Evolutionary conservation across 768 basidiomycete genomes (phyloP).

Genomic region (Pulveroboletus sp.): DNA sequence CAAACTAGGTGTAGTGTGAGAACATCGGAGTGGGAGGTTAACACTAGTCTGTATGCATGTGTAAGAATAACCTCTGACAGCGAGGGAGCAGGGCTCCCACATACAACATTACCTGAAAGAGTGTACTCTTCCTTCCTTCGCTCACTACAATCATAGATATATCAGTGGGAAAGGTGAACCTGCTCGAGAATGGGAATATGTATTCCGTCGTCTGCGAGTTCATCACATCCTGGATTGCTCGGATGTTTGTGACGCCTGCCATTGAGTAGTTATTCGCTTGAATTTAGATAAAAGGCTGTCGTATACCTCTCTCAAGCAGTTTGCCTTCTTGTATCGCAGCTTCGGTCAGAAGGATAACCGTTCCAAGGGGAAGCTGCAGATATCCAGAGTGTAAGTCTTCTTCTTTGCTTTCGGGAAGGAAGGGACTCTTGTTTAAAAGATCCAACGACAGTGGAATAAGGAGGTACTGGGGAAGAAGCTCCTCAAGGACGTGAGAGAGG

Average conservation of each 20-base stretch:
- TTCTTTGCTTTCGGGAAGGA: slow-evolving; percentile 62
- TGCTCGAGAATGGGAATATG: slow-evolving; percentile 65
- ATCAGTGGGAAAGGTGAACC: slow-evolving; percentile 69
- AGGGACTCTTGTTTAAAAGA: slow-evolving; percentile 51
- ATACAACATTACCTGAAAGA: slow-evolving; percentile 53
- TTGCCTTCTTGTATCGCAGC: slow-evolving; percentile 63
- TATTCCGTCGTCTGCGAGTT: slow-evolving; percentile 64
- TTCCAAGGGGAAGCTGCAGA: slow-evolving; percentile 65
- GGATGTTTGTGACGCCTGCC: slow-evolving; percentile 60
- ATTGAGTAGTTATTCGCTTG: background rate
- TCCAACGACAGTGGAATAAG: slow-evolving; percentile 59
- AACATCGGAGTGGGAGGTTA: slow-evolving; percentile 44
- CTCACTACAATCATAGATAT: slow-evolving; percentile 58
- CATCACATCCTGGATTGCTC: slow-evolving; percentile 59
- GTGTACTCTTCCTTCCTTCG: slow-evolving; percentile 63
- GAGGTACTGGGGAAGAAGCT: slow-evolving; percentile 53
- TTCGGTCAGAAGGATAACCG: slow-evolving; percentile 60
- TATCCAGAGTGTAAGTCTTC: slow-evolving; percentile 72
- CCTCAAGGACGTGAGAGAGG: slow-evolving; percentile 49
- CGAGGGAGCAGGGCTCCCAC: no score
- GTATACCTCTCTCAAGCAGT: slow-evolving; percentile 46
- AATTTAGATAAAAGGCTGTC: background rate
- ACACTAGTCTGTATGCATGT: slow-evolving; percentile 50
- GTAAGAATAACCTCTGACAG: background rate
- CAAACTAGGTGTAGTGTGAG: slow-evolving; percentile 30